A percentile compares a stretch with the other conserved stretches of the same genome.
phyloP scores from a whole-genome alignment of 2,329 filamentous ascomycete species.

The Trichoderma endophyticum region DNA sequence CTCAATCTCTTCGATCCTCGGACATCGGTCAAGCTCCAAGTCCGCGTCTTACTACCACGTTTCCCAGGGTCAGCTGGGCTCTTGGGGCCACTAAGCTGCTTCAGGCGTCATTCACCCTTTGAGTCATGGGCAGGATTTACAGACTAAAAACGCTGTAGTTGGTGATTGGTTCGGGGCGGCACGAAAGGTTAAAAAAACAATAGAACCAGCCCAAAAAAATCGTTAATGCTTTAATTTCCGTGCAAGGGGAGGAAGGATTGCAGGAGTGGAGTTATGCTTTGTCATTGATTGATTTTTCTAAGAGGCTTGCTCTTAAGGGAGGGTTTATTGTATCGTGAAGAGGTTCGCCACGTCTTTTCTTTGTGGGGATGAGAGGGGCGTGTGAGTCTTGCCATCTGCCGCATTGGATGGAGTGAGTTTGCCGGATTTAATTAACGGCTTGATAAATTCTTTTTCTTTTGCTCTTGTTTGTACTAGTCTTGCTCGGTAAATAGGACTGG shows the following conservation, averaged over 20 bases:
- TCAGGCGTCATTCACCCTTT: not conserved
- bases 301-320: not conserved
- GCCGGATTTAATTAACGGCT: not conserved
- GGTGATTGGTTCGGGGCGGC: not conserved
- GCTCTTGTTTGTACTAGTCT: not conserved
- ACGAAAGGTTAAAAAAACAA: not conserved
- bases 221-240: not conserved
- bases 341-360: not conserved
- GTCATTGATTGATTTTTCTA: not conserved
- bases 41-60: conserved; percentile 21
- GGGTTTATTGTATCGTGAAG: not conserved
- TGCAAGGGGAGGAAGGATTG: not conserved
- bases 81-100: not conserved
- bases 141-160: not conserved
- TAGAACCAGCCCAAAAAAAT: not conserved
- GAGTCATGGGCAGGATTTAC: not conserved
- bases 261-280: not conserved
- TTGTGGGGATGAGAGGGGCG: not conserved
- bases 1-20: conserved; percentile 22
- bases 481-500: not conserved
- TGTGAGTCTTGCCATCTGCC: not conserved
- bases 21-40: conserved; percentile 31
- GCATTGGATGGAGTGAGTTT: not conserved
- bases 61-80: not conserved
- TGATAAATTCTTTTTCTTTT: not conserved